Evolutionary conservation across 179 eudicot genomes (phyloP).

Genomic region (Amaranthus tricolor): DNA sequence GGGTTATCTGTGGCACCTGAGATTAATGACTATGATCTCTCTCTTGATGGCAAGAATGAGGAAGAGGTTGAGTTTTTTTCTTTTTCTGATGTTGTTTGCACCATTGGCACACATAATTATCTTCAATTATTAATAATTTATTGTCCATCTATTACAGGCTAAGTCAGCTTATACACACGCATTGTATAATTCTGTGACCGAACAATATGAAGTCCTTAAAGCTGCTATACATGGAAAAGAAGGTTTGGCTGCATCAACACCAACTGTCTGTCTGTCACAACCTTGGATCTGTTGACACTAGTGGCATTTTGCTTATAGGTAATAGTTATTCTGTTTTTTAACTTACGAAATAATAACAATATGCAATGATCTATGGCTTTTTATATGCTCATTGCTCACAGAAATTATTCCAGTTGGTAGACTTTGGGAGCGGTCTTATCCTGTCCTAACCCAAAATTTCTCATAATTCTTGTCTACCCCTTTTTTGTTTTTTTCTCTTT

Average conservation of each 20-base stretch:
- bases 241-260: constrained; percentile 62
- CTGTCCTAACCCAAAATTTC: not conserved
- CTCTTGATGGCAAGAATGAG: constrained; percentile 47
- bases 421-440: not conserved
- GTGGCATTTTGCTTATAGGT: constrained; percentile 25
- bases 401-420: not conserved
- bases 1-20: constrained; percentile 75
- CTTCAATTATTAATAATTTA: not conserved
- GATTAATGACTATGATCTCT: constrained; percentile 46
- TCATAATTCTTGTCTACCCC: not conserved
- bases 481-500: not conserved
- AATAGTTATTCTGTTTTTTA: not conserved
- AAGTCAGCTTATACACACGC: constrained; percentile 51
- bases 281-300: constrained; percentile 51
- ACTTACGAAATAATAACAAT: not conserved
- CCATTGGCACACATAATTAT: not conserved
- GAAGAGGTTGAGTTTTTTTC: constrained; percentile 56
- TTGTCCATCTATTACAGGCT: constrained; percentile 48
- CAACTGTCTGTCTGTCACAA: constrained; percentile 63
- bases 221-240: constrained; percentile 62
- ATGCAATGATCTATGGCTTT: not conserved
- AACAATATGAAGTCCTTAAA: constrained; percentile 64
- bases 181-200: constrained; percentile 49
- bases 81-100: not conserved
- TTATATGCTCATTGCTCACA: not conserved